These are phyloP conservation scores for Cladosporium sp. DNA, from an alignment of 2,329 filamentous ascomycete species.

Conservation along the genomic window DNA sequence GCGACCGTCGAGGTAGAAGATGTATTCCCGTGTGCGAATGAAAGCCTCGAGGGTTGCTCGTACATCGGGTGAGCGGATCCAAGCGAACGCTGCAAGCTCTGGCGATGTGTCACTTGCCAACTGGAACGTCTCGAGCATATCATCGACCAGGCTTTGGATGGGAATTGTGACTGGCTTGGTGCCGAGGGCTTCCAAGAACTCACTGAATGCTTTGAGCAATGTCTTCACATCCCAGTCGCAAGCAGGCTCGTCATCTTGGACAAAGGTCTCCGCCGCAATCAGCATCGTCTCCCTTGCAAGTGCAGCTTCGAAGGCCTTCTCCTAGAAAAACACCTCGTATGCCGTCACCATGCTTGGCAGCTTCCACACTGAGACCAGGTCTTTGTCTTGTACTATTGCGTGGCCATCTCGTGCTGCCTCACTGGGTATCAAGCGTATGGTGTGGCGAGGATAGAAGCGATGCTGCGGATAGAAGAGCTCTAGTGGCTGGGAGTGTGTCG, in stretches of 20 bases:
- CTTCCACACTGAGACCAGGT: slow-evolving; percentile 24
- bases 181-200: slow-evolving; percentile 15
- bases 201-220: slow-evolving; percentile 6
- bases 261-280: slow-evolving; percentile 22
- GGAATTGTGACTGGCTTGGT: slow-evolving; percentile 22
- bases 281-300: slow-evolving; percentile 21
- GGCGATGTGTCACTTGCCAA: not conserved
- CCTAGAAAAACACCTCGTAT: slow-evolving; percentile 26
- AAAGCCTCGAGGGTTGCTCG: slow-evolving; percentile 16
- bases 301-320: slow-evolving; percentile 24
- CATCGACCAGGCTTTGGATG: slow-evolving; percentile 18
- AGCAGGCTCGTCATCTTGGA: slow-evolving; percentile 11
- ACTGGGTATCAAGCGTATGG: slow-evolving; percentile 14
- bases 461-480: slow-evolving; percentile 21
- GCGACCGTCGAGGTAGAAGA: slow-evolving; percentile 14
- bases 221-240: not conserved
- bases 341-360: slow-evolving; percentile 17
- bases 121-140: slow-evolving; percentile 18
- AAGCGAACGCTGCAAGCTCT: not conserved
- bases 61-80: not conserved
- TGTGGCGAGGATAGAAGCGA: slow-evolving; percentile 14
- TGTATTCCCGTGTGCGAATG: slow-evolving; percentile 21
- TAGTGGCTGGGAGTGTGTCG: slow-evolving; percentile 15
- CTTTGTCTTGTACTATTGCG: slow-evolving; percentile 23
- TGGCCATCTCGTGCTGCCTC: not conserved